Conservation (phyloP, 2,329 filamentous ascomycete genomes). For the Trichoderma atroviride region DNA sequence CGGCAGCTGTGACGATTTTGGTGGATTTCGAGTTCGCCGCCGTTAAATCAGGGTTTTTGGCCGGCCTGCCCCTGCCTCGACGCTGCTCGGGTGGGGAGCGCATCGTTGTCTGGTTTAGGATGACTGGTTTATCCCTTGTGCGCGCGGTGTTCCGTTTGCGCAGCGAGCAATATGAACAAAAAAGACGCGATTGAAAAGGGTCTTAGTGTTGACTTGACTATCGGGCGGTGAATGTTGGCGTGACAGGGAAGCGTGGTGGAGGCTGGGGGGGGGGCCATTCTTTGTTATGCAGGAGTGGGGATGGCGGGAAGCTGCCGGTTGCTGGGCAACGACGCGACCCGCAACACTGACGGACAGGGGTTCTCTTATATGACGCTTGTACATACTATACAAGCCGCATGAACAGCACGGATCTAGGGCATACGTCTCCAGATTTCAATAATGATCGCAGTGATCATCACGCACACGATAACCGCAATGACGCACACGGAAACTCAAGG, state of each 20-base stretch:
- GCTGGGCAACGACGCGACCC: conserved; percentile 29
- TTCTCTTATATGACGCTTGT: not conserved
- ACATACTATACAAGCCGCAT: not conserved
- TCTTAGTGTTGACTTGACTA: conserved; percentile 34
- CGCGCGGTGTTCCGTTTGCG: not conserved
- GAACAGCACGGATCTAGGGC: too few relatives aligned
- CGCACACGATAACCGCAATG: not conserved
- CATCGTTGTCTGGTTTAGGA: conserved; percentile 39
- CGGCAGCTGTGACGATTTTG: conserved; percentile 52
- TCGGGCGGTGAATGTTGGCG: conserved; percentile 31
- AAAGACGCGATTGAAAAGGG: conserved; percentile 24
- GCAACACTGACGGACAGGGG: not conserved
- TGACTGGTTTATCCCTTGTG: conserved; percentile 36
- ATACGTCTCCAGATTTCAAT: not conserved
- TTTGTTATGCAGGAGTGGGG: conserved; percentile 28
- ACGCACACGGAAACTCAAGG: not conserved
- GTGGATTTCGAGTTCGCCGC: conserved; percentile 43
- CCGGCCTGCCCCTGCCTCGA: conserved; percentile 56
- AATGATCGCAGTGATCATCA: not conserved
- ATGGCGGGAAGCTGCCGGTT: conserved; percentile 21
- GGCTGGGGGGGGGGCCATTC: conserved; percentile 6
- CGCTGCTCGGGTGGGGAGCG: conserved; percentile 64
- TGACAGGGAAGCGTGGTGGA: conserved; percentile 22
- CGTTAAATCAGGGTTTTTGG: conserved; percentile 43
- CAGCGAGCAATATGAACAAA: conserved; percentile 23